Evolutionary conservation across 495 filamentous ascomycete genomes (phyloP), one percentile per base, ranked within the genome.

Genomic region (Trichocladium antarcticum): DNA sequence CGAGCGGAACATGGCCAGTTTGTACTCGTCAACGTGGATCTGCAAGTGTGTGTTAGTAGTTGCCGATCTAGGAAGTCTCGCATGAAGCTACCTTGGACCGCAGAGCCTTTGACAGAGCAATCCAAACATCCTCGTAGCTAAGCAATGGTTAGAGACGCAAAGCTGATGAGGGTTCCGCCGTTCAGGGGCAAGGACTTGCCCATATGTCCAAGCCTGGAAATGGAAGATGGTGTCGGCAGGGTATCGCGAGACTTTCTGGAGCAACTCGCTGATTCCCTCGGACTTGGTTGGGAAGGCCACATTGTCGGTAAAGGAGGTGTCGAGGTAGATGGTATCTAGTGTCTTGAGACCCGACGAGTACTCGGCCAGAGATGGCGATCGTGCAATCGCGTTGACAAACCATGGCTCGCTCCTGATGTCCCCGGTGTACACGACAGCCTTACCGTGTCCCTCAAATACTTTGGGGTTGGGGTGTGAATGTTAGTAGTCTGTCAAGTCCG

Each of bases 191-290:
- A 0, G 39, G 36, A 53, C 66, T 57, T 75, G 82, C 42, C 90
- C 90, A 61, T 92, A 93, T 1, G 90, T 97, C 90, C 89, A 96
- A 2, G 89, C 77, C 41, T 87, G 74, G 41, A 97, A 77, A 63
- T 94, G 84, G 57, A 96, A 95, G 5, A 80, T 66, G 0, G 87
- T 93, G 19, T 89, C 77, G 9, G 68, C 47, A 0, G 89, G 84
- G 63, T 92, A 95, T 10, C 68, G 56, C 0, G 67, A 58, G 0
- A 94, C 70, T 57, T 88, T 85, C 22, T 72, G 60, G 2, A 95
- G 58, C 2, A 96, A 74, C 59, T 94, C 87, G 3, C 66, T 59
- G 10, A 96, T 65, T 0, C 89, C 89, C 27, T 89, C 78, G 3
- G 84, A 79, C 61, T 85, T 81, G 3, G 74, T 66, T 21, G 71